Conservation (phyloP, 192 early-diverging fungal species). For the Entomortierella beljakovae region DNA sequence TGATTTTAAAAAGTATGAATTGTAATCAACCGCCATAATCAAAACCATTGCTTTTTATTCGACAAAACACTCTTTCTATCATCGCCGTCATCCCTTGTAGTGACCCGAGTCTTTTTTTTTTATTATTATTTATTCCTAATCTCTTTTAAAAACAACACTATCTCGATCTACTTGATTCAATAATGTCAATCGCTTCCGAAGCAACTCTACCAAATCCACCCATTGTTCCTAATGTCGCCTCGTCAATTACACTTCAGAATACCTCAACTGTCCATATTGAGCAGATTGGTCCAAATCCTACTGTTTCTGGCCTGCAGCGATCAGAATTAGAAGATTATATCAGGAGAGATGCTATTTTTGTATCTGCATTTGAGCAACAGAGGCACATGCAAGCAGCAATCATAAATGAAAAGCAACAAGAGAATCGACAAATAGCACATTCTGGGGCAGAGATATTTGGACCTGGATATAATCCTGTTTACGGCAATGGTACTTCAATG, state of each 20-base stretch:
- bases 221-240: constrained; percentile 1
- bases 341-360: constrained; percentile 58
- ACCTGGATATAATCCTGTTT: constrained; percentile 67
- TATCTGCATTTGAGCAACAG: constrained; percentile 62
- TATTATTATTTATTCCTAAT: constrained; percentile 7
- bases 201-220: constrained; percentile 18
- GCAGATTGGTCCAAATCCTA: constrained; percentile 45
- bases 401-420: constrained; percentile 57
- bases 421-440: constrained; percentile 44
- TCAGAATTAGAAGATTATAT: constrained; percentile 56
- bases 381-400: constrained; percentile 58
- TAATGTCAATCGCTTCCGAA: constrained; percentile 21
- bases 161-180: neutral
- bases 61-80: too few species aligned
- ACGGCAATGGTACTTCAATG: constrained; percentile 63
- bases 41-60: too few species aligned
- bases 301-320: constrained; percentile 44
- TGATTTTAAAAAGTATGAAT: too few species aligned
- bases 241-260: constrained; percentile 17
- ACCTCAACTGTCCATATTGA: constrained; percentile 37
- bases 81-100: too few species aligned
- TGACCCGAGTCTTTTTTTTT: neutral
- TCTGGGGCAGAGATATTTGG: constrained; percentile 59
- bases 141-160: neutral
- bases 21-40: too few species aligned